Percentiles rank a stretch among this genome's conserved stretches.
phyloP scores from a whole-genome alignment of 2,329 filamentous ascomycete genomes.

The Colletotrichum sp. region DNA sequence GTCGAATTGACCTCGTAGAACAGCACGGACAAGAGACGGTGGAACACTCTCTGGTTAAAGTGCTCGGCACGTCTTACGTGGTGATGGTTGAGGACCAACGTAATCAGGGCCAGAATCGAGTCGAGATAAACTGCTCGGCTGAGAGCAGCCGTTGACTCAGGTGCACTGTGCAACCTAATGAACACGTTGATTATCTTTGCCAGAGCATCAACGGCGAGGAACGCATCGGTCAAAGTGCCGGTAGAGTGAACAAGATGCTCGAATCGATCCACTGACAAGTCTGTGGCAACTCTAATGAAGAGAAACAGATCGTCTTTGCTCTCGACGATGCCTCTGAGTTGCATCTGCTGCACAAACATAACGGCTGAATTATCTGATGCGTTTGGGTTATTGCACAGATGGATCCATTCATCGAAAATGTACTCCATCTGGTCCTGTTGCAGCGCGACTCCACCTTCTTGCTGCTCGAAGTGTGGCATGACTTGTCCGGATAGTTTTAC shows the following conservation, averaged over 20 bases:
- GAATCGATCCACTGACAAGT: slow-evolving; percentile 78
- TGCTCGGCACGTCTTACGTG: slow-evolving; percentile 79
- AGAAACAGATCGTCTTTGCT: slow-evolving; percentile 77
- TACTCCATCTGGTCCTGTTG: slow-evolving; percentile 90
- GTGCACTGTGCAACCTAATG: slow-evolving; percentile 72
- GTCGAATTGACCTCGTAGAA: slow-evolving; percentile 74
- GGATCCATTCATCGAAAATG: slow-evolving; percentile 94
- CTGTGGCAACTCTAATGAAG: slow-evolving; percentile 83
- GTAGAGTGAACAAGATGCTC: slow-evolving; percentile 72
- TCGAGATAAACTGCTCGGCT: slow-evolving; percentile 77
- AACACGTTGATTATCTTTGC: slow-evolving; percentile 81
- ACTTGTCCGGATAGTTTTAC: slow-evolving; percentile 61
- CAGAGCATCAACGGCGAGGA: slow-evolving; percentile 76
- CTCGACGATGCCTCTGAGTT: slow-evolving; percentile 74
- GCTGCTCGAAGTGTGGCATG: slow-evolving; percentile 44
- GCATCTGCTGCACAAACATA: slow-evolving; percentile 85
- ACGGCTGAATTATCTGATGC: slow-evolving; percentile 74
- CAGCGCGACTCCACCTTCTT: neutral
- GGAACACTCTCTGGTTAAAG: slow-evolving; percentile 90
- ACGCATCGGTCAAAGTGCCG: slow-evolving; percentile 63
- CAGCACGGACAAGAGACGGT: slow-evolving; percentile 84
- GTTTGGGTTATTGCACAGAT: slow-evolving; percentile 78
- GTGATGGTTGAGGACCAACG: slow-evolving; percentile 85
- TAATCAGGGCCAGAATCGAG: slow-evolving; percentile 76
- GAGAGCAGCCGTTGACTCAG: slow-evolving; percentile 60